Evolutionary conservation across 768 basidiomycete genomes (phyloP), one percentile per base, ranked within the genome.

Genomic region (Mycena haematopus): DNA sequence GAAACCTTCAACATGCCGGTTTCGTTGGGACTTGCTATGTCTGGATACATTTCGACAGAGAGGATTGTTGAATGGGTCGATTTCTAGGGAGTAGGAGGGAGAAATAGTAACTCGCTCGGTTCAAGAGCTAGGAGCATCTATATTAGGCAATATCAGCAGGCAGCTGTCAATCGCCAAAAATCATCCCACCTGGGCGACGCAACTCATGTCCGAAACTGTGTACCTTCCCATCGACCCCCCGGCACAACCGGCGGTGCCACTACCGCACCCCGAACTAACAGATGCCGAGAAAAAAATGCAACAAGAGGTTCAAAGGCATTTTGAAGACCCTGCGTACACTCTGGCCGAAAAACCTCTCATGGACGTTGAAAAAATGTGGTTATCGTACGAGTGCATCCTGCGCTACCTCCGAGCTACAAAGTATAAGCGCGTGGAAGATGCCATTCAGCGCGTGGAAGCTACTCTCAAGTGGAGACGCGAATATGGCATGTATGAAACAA

Each of bases 401-500:
- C 81, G 92, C 81, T 94, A 88, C 73, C 75, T 92, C 38, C 87
- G 92, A 45, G 93, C 93, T 2, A 80, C 85, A 0, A 95, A 93
- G 65, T 92, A 92, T 88, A 83, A 84, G 58, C n/a, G n/a, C n/a
- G 73, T 77, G 8, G 70, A 78, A n/a, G 75, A 72, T 27, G 83
- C 86, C 3, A 88, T 93, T 57, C 78, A 81, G 38, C 81, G 92
- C 15, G 73, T 93, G 2, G 90, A 94, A 70, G 82, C 73, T 22
- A 93, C 93, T 1, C 78, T 92, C 33, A 84, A 80, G 63, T 95
- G 94, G 94, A 78, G 93, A 52, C 82, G 93, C 35, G 91, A 92
- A 56, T 95, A 82, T 72, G 90, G 90, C 14, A 66, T 94, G 19
- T 86, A 92, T 65, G 85, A 89, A 66, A 58, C 74, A 29, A 72